phyloP scores from a whole-genome alignment of 495 filamentous ascomycete species.

The Amniculicola lignicola region DNA sequence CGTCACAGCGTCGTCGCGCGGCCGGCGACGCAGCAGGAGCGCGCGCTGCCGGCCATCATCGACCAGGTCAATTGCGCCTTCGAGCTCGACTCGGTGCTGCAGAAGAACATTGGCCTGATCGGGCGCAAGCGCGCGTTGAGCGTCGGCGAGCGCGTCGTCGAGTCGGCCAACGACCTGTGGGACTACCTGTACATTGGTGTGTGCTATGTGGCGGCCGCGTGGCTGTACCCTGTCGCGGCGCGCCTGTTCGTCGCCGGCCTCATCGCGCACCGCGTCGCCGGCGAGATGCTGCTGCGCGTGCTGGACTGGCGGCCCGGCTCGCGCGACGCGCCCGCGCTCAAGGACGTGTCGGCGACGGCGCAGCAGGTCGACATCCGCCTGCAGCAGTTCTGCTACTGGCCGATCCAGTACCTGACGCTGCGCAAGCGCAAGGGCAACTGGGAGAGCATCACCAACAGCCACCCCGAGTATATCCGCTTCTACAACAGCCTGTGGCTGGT shows the following conservation, averaged over 20 bases:
- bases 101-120: conserved; percentile 81
- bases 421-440: conserved; percentile 86
- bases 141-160: conserved; percentile 91
- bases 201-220: conserved; percentile 68
- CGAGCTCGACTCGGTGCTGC: conserved; percentile 77
- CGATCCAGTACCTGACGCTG: conserved; percentile 89
- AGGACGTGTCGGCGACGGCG: conserved; percentile 95
- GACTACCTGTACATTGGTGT: conserved; percentile 66
- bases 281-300: conserved; percentile 73
- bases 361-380: conserved; percentile 97
- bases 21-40: conserved; percentile 75
- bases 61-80: conserved; percentile 96
- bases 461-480: conserved; percentile 98
- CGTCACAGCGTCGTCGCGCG: conserved; percentile 79
- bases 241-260: conserved; percentile 70
- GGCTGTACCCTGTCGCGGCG: conserved; percentile 74
- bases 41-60: conserved; percentile 73
- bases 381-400: conserved; percentile 99
- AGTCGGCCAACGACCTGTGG: conserved; percentile 82
- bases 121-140: conserved; percentile 80
- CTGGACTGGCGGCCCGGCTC: conserved; percentile 78
- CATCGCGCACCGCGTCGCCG: conserved; percentile 74
- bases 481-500: conserved; percentile 99
- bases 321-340: conserved; percentile 78
- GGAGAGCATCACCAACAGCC: conserved; percentile 91